Base-by-base conservation (phyloP, 768 basidiomycete genomes). In the Grammothele lineata region DNA sequence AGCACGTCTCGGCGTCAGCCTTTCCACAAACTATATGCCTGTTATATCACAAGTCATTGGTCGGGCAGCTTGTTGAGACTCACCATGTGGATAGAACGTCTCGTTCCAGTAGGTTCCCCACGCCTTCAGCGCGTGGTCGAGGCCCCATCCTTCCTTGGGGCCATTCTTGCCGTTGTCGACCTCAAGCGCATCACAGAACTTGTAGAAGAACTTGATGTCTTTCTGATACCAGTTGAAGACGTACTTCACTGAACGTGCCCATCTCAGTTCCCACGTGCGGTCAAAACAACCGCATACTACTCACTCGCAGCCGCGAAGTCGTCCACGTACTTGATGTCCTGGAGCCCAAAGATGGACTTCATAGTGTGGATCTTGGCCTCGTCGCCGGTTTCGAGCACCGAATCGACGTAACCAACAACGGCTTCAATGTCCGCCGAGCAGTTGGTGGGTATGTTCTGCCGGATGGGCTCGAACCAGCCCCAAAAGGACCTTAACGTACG, bases 391-490 rank as follows among this genome's bases (percentile, higher is more conserved):
- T 62, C 60, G 51, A 85, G 78, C 3, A 78, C 76, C 43, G 70
- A 40, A 57, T 87, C 85, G 30, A 87, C 64, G 54, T 83, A 72
- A 4, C 71, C 54, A 43, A 87, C 72, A 8, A 81, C 83, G 5
- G 73, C 74, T 58, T 83, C 66, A 26, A 86, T 72, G 56, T 89
- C 86, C 0, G 82, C 75, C 5, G 84, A 85, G 64, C 86, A 89
- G 61, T 89, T 87, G 51, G 56, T 34, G 1, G 84, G 81, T 81
- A 85, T 86, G 56, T 77, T 65, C 53, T 75, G 68, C 10, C 78
- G 78, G 53, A 84, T 76, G 11, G 84, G 84, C 46, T 85, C 84
- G 60, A 83, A 87, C 56, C 86, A 88, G 52, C 68, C 69, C 82
- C 82, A 84, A 57, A 78, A 83, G 4, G n/a, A n/a, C n/a, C n/a